Percentiles rank a stretch among this genome's conserved stretches.
phyloP scores from a whole-genome alignment of 768 basidiomycete species.

The Xerocomus brunneocitrinus region DNA sequence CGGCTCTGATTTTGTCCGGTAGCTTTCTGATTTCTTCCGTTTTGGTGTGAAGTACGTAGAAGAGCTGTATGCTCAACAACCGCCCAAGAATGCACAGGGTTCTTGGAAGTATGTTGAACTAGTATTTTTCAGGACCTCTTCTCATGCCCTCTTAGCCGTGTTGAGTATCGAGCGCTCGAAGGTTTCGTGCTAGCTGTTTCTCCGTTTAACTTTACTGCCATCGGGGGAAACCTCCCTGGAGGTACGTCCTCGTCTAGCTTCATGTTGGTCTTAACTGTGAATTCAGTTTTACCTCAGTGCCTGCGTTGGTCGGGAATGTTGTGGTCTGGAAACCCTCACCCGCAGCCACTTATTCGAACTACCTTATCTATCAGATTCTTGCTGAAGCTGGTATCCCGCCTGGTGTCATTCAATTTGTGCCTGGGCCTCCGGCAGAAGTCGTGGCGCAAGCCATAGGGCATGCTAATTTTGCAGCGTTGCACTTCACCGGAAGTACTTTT shows the following conservation, averaged over 20 bases:
- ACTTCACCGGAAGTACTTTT: constrained; percentile 94
- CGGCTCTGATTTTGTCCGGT: constrained; percentile 5
- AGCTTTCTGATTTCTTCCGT: constrained; percentile 90
- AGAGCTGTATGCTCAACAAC: constrained; percentile 89
- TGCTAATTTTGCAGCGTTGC: constrained; percentile 77
- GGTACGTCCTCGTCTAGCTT: constrained; percentile 31
- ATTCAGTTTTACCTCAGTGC: constrained; percentile 43
- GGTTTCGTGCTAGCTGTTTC: constrained; percentile 97
- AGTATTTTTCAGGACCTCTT: neutral
- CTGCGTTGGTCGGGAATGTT: constrained; percentile 93
- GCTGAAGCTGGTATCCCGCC: constrained; percentile 92
- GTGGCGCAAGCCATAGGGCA: constrained; percentile 81
- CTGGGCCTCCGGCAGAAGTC: constrained; percentile 80
- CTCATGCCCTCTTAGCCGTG: constrained; percentile 54
- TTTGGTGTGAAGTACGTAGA: constrained; percentile 97
- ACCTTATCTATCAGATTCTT: constrained; percentile 85
- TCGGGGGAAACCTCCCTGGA: constrained; percentile 90
- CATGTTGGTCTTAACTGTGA: neutral
- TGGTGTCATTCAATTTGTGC: constrained; percentile 95
- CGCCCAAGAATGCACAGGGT: constrained; percentile 77
- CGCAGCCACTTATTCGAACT: constrained; percentile 92
- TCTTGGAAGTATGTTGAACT: constrained; percentile 82
- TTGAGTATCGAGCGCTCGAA: constrained; percentile 96
- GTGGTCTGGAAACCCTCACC: constrained; percentile 98
- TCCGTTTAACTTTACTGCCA: constrained; percentile 98